These are phyloP conservation scores for Chlorella sp. DNA, from an alignment of 139 green algal genomes.

Conservation along the genomic window DNA sequence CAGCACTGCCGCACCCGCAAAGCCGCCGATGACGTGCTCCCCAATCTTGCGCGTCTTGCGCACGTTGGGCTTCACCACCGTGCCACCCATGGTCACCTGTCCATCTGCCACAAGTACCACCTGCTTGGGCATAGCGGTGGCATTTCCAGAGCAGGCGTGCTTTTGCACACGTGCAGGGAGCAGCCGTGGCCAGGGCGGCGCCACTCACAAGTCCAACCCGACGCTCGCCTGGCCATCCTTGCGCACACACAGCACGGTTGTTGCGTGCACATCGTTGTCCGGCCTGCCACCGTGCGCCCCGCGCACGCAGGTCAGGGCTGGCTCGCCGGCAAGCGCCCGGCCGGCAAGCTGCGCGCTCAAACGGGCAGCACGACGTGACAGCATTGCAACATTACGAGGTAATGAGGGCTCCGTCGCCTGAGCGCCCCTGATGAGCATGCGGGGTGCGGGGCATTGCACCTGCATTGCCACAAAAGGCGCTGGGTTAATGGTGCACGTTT, in stretches of 20 bases:
- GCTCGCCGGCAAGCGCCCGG: no score
- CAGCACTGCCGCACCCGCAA: constrained; percentile 67
- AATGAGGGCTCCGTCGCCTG: no score
- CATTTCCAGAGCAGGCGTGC: no score
- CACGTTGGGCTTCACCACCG: constrained; percentile 92
- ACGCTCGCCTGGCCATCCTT: constrained; percentile 71
- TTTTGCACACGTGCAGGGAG: neutral
- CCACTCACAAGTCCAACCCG: neutral
- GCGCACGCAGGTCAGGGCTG: no score
- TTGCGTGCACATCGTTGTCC: constrained; percentile 45
- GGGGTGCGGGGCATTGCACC: no score
- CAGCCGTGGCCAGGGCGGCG: neutral
- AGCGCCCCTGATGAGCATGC: no score
- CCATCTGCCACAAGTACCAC: constrained; percentile 91
- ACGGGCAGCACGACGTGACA: no score
- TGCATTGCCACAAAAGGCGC: no score
- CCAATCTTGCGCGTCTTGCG: constrained; percentile 80
- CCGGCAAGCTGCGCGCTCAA: no score
- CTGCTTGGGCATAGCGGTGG: constrained; percentile 28
- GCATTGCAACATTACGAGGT: no score
- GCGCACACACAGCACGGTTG: constrained; percentile 86
- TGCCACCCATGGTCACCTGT: constrained; percentile 83
- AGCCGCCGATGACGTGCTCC: constrained; percentile 78
- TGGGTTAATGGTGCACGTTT: no score
- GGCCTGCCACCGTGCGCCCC: no score